phyloP scores from a whole-genome alignment of 176 grass and related monocot species.

The Thinopyrum elongatum region DNA sequence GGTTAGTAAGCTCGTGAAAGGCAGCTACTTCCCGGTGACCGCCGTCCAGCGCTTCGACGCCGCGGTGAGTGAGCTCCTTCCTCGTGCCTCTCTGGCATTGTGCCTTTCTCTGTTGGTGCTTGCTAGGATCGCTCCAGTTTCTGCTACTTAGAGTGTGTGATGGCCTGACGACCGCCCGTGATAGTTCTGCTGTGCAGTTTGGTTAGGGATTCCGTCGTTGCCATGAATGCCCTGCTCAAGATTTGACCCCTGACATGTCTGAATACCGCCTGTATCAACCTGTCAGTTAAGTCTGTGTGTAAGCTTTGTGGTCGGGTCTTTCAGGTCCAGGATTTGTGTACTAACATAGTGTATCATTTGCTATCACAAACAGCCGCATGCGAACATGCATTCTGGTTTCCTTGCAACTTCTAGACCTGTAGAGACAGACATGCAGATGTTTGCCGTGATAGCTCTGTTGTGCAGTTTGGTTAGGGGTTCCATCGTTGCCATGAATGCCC shows the following conservation, averaged over 20 bases:
- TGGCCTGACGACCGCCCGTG: background rate
- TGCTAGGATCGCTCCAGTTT: background rate
- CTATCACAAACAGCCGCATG: background rate
- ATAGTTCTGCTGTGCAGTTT: background rate
- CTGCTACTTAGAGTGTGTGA: background rate
- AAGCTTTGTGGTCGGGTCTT: too few relatives aligned
- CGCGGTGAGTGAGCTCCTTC: slow-evolving; percentile 48
- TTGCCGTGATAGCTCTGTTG: background rate
- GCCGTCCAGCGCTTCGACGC: slow-evolving; percentile 90
- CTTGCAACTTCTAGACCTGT: background rate
- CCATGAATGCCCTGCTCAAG: too few relatives aligned
- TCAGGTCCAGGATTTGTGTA: background rate
- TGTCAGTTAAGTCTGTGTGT: background rate
- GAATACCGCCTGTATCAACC: background rate
- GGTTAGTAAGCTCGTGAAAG: slow-evolving; percentile 62
- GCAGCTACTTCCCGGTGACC: slow-evolving; percentile 83
- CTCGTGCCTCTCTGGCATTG: background rate
- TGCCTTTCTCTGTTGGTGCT: background rate
- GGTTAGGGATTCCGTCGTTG: background rate
- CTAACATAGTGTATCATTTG: background rate
- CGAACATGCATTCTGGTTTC: background rate
- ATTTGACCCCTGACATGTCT: background rate
- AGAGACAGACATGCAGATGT: background rate
- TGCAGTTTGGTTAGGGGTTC: background rate
- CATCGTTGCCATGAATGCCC: too few relatives aligned